Base-by-base conservation (phyloP, 306 rosid species). In the Prunus mume region DNA sequence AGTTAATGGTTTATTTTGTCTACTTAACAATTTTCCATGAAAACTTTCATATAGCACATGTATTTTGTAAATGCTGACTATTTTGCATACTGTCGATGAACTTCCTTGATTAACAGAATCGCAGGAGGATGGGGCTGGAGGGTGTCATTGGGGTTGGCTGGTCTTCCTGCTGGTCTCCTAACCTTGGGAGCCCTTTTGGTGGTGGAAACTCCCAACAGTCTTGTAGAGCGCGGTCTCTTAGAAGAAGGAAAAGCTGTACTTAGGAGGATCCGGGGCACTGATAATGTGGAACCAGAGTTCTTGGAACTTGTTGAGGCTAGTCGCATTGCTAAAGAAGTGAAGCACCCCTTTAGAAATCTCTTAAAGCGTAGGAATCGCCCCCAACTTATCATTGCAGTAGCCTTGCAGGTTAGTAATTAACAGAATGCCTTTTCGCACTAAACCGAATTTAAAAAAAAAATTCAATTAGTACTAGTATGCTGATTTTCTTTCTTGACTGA, bases 81-180 rank as follows among this genome's bases (percentile, higher is more conserved):
- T 49, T 25, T 73, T 17, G 28, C 13, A 27, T 69, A 61, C 58
- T 30, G 60, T 60, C 61, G 20, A 46, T 61, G 54, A 73, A 61
- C 17, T 47, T 1, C 12, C 28, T 61, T 12, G 67, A 20, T 12
- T 43, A 76, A 71, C 81, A 94, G 98, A 78, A 90, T 92, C 55
- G 0, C 69, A 45, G 97, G 96, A 3, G 97, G 94, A 72, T 92
- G 96, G 96, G 98, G 98, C 3, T 94, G 98, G 98, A 90, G 98
- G 72, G 3, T 94, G 13, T 94, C 98, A 20, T 75, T 94, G 45
- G 98, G 98, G 18, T 51, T 94, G 80, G 96, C 93, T 3, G 96
- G 92, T 6, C 47, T 94, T 46, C 98, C 98, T 0, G 96, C 98
- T 1, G 64, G 87, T 18, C 87, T 94, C 7, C 84, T 94, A 0